Percentiles rank a stretch among this genome's conserved stretches.
Conservation (phyloP, 768 basidiomycete genomes). For the Hortiboletus campestris region DNA sequence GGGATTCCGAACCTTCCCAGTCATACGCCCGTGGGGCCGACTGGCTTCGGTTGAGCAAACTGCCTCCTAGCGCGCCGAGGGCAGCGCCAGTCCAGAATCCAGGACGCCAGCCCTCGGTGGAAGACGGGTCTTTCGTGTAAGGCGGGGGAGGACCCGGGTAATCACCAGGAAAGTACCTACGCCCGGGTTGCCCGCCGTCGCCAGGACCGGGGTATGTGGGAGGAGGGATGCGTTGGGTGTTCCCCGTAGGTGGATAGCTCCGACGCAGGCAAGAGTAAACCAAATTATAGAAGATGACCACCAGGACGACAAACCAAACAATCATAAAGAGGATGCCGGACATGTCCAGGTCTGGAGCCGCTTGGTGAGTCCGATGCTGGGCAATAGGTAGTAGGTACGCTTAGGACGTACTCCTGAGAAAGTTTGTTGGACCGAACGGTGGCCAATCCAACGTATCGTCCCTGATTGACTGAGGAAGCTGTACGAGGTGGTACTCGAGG, state of each 20-base stretch:
- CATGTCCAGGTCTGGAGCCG: constrained; percentile 43
- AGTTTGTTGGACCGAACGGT: constrained; percentile 6
- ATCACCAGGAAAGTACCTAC: constrained; percentile 54
- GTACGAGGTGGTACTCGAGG: constrained; percentile 77
- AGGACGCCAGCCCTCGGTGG: constrained; percentile 48
- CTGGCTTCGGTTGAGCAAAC: constrained; percentile 45
- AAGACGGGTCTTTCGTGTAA: constrained; percentile 43
- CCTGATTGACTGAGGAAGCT: constrained; percentile 47
- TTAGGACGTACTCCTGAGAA: constrained; percentile 22
- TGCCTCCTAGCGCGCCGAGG: constrained; percentile 67
- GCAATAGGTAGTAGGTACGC: background rate
- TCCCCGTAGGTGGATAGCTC: constrained; percentile 28
- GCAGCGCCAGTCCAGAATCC: constrained; percentile 88
- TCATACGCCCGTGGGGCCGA: constrained; percentile 42
- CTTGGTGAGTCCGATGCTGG: background rate
- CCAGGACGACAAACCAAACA: constrained; percentile 53
- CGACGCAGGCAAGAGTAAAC: constrained; percentile 52
- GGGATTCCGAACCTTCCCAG: constrained; percentile 52
- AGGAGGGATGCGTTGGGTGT: constrained; percentile 28
- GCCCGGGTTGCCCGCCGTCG: constrained; percentile 23
- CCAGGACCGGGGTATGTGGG: constrained; percentile 32
- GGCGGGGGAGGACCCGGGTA: constrained; percentile 54
- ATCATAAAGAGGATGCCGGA: constrained; percentile 51
- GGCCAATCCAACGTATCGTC: constrained; percentile 17
- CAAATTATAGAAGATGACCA: constrained; percentile 56